Conservation (phyloP, 106 monocot species). For the Dendrobium nobile region DNA sequence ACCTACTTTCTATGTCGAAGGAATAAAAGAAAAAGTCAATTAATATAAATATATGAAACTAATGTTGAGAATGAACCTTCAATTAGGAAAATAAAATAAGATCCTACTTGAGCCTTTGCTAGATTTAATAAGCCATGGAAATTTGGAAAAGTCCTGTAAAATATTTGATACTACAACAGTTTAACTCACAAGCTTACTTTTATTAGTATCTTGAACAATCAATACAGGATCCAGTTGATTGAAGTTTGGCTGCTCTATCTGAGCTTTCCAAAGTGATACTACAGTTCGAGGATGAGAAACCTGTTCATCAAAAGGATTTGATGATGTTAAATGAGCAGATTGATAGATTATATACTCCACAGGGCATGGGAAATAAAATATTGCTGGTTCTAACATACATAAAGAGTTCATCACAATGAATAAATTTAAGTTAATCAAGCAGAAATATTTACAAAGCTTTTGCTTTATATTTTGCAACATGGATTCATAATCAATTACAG, state of each 20-base stretch:
- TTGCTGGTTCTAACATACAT: too few species aligned
- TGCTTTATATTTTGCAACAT: too few species aligned
- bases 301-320: constrained; percentile 20
- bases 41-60: too few species aligned
- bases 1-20: constrained; percentile 36
- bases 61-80: not conserved
- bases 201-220: constrained; percentile 53
- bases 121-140: too few species aligned
- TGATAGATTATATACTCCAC: not conserved
- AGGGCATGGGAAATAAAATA: too few species aligned
- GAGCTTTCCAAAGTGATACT: constrained; percentile 63
- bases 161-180: not conserved
- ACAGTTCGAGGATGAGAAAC: constrained; percentile 40
- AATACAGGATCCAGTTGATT: constrained; percentile 62
- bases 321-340: not conserved
- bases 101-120: too few species aligned
- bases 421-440: too few species aligned
- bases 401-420: too few species aligned
- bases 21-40: not conserved
- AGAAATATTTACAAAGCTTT: too few species aligned
- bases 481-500: too few species aligned
- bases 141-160: not conserved
- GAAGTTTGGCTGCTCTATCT: constrained; percentile 56
- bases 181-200: constrained; percentile 36
- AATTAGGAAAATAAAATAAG: not conserved